Evolutionary conservation across 2,329 filamentous ascomycete species (phyloP), one percentile per base, ranked within the genome.

Genomic region (Colletotrichum shisoi): DNA sequence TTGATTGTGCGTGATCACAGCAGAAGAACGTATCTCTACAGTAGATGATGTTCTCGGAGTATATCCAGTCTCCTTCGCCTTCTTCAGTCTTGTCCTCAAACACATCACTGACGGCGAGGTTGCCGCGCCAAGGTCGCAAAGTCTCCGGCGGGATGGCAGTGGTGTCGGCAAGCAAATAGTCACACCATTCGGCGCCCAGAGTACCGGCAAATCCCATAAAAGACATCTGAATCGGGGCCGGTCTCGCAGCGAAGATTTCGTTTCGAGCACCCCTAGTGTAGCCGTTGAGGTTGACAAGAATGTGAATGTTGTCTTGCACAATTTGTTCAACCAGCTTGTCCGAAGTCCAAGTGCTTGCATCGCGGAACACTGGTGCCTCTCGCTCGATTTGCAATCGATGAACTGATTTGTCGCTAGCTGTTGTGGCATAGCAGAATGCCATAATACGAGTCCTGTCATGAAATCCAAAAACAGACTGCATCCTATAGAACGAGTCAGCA

Each of bases 121-220:
- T 97, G 48, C 87, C 85, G 63, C 93, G 87, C 79, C 88, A 91
- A 1, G 93, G 93, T 13, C 93, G 88, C 34, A 98, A 82, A 0
- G 94, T 97, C 31, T 89, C 87, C 0, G 84, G 85, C 0, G 95
- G 95, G 60, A 99, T 90, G 0, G 95, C 93, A 1, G 91, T 94
- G 57, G 91, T 84, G 74, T 99, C 95, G 3, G 95, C 94, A 31
- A 98, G 85, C 17, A 99, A 89, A 74, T 99, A 99, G 76, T 99
- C 95, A 72, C 95, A 99, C 95, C 95, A 99, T 76, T 99, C 95
- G 3, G 95, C 95, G 6, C 95, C 95, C 1, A 99, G 82, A 0
- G 94, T 97, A 11, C 95, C 95, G 0, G 95, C 95, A 76, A 99
- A 99, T 0, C 95, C 95, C 95, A 99, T 99, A 74, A 99, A 99